These are phyloP conservation scores for Verticillium klebahnii DNA, from an alignment of 2,329 filamentous ascomycete species.

Conservation along the genomic window DNA sequence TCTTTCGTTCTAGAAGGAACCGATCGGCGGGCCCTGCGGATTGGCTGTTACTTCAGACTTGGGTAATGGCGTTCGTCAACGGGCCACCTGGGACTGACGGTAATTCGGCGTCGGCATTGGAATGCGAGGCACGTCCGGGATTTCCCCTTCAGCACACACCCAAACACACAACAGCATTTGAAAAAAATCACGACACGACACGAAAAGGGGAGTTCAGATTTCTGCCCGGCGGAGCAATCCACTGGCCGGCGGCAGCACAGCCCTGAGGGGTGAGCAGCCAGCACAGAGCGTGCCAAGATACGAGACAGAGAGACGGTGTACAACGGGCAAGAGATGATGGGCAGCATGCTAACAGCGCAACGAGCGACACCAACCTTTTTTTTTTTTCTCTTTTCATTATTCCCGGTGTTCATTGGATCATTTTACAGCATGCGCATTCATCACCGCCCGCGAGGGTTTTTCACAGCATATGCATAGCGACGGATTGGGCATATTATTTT, in stretches of 20 bases:
- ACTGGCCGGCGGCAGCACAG: neutral
- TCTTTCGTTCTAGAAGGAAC: conserved; percentile 10
- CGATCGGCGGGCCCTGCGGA: conserved; percentile 5
- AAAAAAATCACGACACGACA: neutral
- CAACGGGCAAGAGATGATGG: neutral
- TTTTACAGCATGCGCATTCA: neutral
- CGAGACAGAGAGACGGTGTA: neutral
- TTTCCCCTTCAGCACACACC: neutral
- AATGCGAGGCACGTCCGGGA: neutral
- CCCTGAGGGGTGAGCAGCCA: neutral
- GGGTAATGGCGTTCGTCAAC: conserved; percentile 10
- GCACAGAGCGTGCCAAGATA: neutral
- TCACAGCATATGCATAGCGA: conserved; percentile 13
- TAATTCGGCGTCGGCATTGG: neutral
- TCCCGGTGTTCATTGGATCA: neutral
- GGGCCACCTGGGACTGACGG: neutral
- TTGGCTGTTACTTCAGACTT: conserved; percentile 13
- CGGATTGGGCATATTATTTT: neutral
- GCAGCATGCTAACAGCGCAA: neutral
- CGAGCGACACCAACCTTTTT: neutral
- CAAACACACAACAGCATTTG: too few relatives aligned
- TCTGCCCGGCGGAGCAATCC: neutral
- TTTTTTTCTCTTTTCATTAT: conserved; percentile 1
- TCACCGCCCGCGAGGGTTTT: neutral
- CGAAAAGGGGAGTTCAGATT: neutral